Conservation (phyloP, 371 early-diverging fungal genomes). For the Saksenaea oblongispora region DNA sequence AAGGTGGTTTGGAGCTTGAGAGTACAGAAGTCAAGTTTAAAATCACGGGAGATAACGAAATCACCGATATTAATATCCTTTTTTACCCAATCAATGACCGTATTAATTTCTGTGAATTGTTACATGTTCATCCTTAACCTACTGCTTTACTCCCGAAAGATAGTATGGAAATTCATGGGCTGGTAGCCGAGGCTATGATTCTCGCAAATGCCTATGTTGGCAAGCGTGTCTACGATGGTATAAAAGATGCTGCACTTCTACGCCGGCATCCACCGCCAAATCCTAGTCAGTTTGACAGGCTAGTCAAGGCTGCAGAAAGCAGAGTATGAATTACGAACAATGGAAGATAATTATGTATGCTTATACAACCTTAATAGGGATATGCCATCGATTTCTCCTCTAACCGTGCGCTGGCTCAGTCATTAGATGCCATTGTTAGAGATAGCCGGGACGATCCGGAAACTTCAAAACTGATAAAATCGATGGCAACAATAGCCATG, state of each 20-base stretch:
- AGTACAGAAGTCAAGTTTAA: constrained; percentile 78
- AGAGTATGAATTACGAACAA: constrained; percentile 28
- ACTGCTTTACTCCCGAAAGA: constrained; percentile 65
- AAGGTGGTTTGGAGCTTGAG: constrained; percentile 75
- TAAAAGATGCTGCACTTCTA: constrained; percentile 87
- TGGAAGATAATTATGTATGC: not conserved
- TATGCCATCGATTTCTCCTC: constrained; percentile 63
- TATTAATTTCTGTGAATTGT: constrained; percentile 41
- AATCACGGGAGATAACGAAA: constrained; percentile 58
- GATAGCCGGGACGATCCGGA: constrained; percentile 53
- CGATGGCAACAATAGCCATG: constrained; percentile 82
- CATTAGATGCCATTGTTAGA: constrained; percentile 45
- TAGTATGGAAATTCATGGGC: constrained; percentile 85
- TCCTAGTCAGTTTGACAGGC: constrained; percentile 62
- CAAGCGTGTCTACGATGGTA: constrained; percentile 74
- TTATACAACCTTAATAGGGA: constrained; percentile 34
- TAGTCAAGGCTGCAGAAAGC: constrained; percentile 67
- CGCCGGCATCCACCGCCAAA: constrained; percentile 82
- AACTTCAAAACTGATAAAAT: constrained; percentile 59
- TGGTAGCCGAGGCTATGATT: constrained; percentile 99
- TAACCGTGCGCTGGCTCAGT: constrained; percentile 67
- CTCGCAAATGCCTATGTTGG: constrained; percentile 96
- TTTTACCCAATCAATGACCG: constrained; percentile 20
- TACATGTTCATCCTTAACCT: constrained; percentile 30
- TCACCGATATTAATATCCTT: constrained; percentile 67